Evolutionary conservation across 1,284 basidiomycete genomes (phyloP).

Genomic region (Termitomyces sp.): DNA sequence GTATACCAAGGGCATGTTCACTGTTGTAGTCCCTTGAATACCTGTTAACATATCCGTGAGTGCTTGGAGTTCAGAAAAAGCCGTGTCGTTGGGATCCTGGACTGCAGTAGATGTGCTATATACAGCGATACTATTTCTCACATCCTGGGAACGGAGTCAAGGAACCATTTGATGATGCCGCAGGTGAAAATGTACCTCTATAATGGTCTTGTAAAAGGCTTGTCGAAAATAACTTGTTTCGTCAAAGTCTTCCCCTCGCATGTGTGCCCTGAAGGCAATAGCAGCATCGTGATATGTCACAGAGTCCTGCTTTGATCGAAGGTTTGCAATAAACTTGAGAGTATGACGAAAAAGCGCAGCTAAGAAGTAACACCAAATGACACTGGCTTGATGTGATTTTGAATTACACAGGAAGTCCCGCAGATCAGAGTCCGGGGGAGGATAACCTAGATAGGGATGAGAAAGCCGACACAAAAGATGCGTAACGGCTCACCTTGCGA

Average conservation of each 20-base stretch:
- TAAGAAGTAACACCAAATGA: not conserved
- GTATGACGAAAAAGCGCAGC: not conserved
- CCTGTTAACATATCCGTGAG: not conserved
- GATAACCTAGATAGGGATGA: slow-evolving; percentile 7
- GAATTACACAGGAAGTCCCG: not conserved
- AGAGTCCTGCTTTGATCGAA: not conserved
- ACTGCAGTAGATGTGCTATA: too few relatives aligned
- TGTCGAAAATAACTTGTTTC: not conserved
- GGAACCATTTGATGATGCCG: not conserved
- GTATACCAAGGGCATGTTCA: not conserved
- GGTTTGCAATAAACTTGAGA: not conserved
- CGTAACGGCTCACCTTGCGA: slow-evolving; percentile 6
- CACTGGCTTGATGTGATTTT: not conserved
- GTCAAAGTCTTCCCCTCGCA: not conserved
- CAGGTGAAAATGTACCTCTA: not conserved
- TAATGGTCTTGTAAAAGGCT: not conserved
- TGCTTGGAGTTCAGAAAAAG: not conserved
- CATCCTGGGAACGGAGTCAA: not conserved
- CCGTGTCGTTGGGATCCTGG: too few relatives aligned
- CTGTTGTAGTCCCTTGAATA: not conserved
- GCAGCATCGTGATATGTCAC: not conserved
- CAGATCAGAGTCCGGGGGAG: slow-evolving; percentile 4
- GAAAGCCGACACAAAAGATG: not conserved
- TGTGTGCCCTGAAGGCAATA: not conserved
- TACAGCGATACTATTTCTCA: too few relatives aligned